Evolutionary conservation across 768 basidiomycete genomes (phyloP), one percentile per base, ranked within the genome.

Genomic region (Lentinula guzmanii): DNA sequence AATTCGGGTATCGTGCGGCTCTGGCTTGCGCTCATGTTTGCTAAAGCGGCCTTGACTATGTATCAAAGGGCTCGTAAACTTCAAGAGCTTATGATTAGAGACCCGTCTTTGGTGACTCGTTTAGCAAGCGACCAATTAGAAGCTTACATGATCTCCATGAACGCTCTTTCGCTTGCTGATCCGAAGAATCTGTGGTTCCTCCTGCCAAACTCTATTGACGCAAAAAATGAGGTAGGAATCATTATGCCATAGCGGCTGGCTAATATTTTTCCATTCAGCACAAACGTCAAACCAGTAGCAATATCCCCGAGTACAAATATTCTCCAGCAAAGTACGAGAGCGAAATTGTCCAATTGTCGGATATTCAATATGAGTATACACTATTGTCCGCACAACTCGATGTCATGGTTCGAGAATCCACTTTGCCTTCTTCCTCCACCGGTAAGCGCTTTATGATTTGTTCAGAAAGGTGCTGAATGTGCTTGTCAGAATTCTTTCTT

Each of bases 21-120:
- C 37, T 59, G 43, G 35, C 35, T 24, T 37, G 48, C 52, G n/a
- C 28, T 52, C 11, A 42, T 34, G 13, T 46, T 15, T 45, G 52
- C 35, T 45, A 18, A 69, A 98, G 96, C 95, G 60, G 91, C 92
- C 15, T 80, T 89, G 57, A 87, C 87, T 9, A 97, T 98, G 95
- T 98, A 95, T 72, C 91, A 92, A 67, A 87, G 93, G 58, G 93
- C 90, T 21, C 79, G 87, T 64, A 90, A 93, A 69, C 75, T 98
- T 8, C 85, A 83, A 55, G 83, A 82, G 37, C 68, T 90, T 18
- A 79, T 78, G 57, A 68, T 66, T 9, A 65, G 60, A 31, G 78
- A 79, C 67, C 64, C 74, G 31, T 65, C 71, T 10, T 69, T 76
- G 9, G 77, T 81, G 64, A 65, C 78, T 37, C 71, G 76, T 13